Evolutionary conservation across 2,329 filamentous ascomycete species (phyloP).

Genomic region (Grosmannia serpens): DNA sequence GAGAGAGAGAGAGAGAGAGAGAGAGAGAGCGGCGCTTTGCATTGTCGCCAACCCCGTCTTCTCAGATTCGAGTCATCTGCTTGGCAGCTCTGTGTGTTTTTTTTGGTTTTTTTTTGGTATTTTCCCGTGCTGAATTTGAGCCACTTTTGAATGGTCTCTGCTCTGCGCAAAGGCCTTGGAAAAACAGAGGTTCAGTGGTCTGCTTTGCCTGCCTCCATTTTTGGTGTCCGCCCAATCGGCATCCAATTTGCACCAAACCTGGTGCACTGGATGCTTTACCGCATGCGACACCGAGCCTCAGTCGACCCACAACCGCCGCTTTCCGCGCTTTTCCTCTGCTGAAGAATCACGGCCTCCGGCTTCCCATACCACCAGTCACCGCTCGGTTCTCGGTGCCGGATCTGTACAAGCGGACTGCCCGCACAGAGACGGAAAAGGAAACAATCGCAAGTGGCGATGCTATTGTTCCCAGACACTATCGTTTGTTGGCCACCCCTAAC

Average conservation of each 20-base stretch:
- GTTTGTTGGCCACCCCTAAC: neutral
- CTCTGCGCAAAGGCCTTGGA: neutral
- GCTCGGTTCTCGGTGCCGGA: neutral
- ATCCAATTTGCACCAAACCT: neutral
- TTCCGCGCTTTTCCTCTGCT: neutral
- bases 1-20: too few relatives aligned
- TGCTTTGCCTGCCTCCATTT: neutral
- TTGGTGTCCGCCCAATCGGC: neutral
- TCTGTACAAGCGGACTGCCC: neutral
- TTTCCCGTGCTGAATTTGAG: neutral
- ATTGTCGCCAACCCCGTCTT: too few relatives aligned
- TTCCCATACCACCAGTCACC: neutral
- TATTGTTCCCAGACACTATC: constrained; percentile 7
- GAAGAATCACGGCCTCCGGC: neutral
- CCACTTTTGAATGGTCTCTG: neutral
- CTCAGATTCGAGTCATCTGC: neutral
- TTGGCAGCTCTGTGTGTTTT: neutral
- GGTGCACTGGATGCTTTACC: neutral
- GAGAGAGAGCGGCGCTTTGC: too few relatives aligned
- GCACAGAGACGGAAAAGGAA: neutral
- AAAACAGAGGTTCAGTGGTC: neutral
- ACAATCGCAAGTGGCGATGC: constrained; percentile 11
- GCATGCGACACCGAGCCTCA: neutral
- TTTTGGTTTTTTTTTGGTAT: too few relatives aligned
- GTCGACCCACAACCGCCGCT: neutral